These are phyloP conservation scores for Penicillium capsulatum DNA, from an alignment of 2,329 filamentous ascomycete genomes.

Conservation along the genomic window DNA sequence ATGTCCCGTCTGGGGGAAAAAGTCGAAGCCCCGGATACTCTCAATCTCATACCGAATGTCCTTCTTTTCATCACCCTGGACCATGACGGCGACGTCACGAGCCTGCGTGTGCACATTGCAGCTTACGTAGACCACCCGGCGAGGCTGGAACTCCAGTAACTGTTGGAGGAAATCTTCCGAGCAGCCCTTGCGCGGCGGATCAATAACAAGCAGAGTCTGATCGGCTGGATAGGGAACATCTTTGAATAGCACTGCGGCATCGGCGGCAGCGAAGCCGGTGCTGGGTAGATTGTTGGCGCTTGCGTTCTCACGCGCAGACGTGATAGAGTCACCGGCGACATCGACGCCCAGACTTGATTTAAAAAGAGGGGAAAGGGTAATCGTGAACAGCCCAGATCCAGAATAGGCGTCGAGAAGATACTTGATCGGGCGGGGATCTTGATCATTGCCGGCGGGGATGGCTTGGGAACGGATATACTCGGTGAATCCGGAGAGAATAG, in stretches of 20 bases:
- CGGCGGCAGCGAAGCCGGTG: conserved; percentile 82
- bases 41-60: conserved; percentile 71
- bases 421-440: conserved; percentile 54
- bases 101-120: conserved; percentile 99
- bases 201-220: conserved; percentile 88
- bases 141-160: conserved; percentile 71
- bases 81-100: conserved; percentile 81
- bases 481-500: conserved; percentile 83
- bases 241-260: conserved; percentile 78
- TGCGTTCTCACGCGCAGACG: conserved; percentile 74
- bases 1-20: conserved; percentile 83
- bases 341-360: conserved; percentile 80
- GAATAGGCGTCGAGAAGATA: conserved; percentile 98
- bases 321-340: conserved; percentile 74
- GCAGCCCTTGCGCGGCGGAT: conserved; percentile 94
- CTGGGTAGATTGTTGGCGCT: conserved; percentile 68
- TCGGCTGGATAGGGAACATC: conserved; percentile 68
- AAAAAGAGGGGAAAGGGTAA: conserved; percentile 83
- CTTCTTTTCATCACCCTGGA: conserved; percentile 55
- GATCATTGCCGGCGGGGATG: conserved; percentile 48
- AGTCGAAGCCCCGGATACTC: conserved; percentile 88
- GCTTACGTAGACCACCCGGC: conserved; percentile 84
- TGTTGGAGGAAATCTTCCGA: conserved; percentile 79
- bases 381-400: conserved; percentile 93
- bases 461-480: conserved; percentile 79